A percentile compares a stretch with the other conserved stretches of the same genome.
Conservation (phyloP, 306 rosid species). For the Begonia masoniana region DNA sequence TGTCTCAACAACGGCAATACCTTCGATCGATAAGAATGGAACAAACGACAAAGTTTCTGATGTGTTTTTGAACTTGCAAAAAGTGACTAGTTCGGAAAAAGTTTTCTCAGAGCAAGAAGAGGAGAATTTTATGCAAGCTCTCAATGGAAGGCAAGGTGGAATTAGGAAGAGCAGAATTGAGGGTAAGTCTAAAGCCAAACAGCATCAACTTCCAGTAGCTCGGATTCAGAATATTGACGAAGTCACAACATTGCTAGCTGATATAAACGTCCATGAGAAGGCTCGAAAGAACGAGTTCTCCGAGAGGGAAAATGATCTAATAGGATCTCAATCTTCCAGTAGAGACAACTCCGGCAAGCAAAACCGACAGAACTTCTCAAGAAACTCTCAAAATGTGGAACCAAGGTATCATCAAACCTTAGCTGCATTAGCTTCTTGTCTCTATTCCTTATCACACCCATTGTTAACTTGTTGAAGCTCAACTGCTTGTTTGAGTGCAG, state of each 20-base stretch:
- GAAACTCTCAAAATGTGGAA: conserved; percentile 58
- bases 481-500: conserved; percentile 24
- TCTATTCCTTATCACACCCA: not conserved
- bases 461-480: conserved; percentile 7
- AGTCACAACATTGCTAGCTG: conserved; percentile 28
- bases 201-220: conserved; percentile 35
- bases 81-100: conserved; percentile 39
- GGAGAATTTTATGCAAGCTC: conserved; percentile 53
- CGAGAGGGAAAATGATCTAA: conserved; percentile 59
- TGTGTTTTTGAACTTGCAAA: conserved; percentile 32
- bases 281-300: conserved; percentile 42
- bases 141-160: conserved; percentile 49
- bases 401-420: conserved; percentile 42
- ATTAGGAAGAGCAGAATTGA: conserved; percentile 48
- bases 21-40: conserved; percentile 18
- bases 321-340: conserved; percentile 9
- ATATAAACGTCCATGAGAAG: conserved; percentile 36
- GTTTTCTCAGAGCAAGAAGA: conserved; percentile 52
- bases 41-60: conserved; percentile 24
- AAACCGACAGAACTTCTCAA: conserved; percentile 43
- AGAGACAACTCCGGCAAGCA: conserved; percentile 20
- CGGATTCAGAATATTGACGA: conserved; percentile 42
- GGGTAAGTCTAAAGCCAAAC: conserved; percentile 49
- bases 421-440: too few relatives aligned
- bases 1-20: conserved; percentile 20